Conservation (phyloP, 441 rosid genomes). For the Raphanus hybrid region DNA sequence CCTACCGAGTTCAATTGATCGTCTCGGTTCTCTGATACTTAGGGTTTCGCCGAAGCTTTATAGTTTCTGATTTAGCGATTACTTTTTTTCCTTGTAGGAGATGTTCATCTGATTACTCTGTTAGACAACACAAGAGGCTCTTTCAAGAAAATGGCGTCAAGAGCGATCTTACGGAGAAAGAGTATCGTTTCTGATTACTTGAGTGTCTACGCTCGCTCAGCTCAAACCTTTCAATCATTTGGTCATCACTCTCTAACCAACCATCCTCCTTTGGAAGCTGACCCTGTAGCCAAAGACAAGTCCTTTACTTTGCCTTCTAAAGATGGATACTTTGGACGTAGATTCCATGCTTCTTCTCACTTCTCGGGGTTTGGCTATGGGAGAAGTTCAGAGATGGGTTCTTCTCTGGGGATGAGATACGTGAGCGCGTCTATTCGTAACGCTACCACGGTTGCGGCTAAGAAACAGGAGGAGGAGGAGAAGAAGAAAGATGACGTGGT, state of each 20-base stretch:
- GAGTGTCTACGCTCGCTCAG: conserved; percentile 44
- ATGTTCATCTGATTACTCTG: conserved; percentile 39
- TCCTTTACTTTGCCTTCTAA: conserved; percentile 38
- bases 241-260: conserved; percentile 39
- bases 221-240: conserved; percentile 51
- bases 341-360: conserved; percentile 44
- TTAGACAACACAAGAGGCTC: conserved; percentile 4
- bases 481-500: conserved; percentile 43
- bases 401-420: conserved; percentile 48
- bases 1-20: conserved; percentile 9
- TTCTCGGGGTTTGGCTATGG: conserved; percentile 44
- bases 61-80: conserved; percentile 2
- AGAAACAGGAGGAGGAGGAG: conserved; percentile 57
- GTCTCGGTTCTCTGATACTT: conserved; percentile 8
- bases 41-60: neutral
- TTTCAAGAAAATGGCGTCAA: conserved; percentile 64
- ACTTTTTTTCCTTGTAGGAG: conserved; percentile 29
- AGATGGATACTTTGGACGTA: conserved; percentile 37
- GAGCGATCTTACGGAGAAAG: conserved; percentile 71
- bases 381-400: conserved; percentile 41
- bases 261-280: conserved; percentile 28
- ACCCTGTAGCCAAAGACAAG: conserved; percentile 34
- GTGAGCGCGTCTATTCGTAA: conserved; percentile 45
- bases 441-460: conserved; percentile 70
- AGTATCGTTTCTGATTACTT: conserved; percentile 55